These are phyloP conservation scores for Hsuehochloa calcarea DNA, from an alignment of 176 grass and related monocot species.

Conservation along the genomic window DNA sequence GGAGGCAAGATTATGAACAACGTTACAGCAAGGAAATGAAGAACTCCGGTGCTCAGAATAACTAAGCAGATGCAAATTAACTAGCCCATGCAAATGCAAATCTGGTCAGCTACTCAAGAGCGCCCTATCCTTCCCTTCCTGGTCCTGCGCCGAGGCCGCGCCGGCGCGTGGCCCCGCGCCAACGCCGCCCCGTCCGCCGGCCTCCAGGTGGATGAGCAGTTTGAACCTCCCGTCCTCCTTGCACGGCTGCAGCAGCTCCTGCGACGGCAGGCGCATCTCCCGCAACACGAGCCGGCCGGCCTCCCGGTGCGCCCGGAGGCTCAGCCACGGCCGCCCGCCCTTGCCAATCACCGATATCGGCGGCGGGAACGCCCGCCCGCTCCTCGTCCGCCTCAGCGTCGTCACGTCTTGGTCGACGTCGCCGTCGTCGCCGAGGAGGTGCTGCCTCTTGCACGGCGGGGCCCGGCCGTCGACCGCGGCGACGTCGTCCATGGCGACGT, in stretches of 20 bases:
- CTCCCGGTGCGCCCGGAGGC: conserved; percentile 50
- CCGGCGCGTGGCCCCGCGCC: neutral
- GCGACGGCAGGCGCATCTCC: conserved; percentile 65
- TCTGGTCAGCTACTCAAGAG: conserved; percentile 16
- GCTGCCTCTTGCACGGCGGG: conserved; percentile 4
- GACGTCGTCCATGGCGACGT: conserved; percentile 36
- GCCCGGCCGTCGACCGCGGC: neutral
- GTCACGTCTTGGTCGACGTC: neutral
- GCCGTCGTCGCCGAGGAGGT: neutral
- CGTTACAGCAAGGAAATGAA: conserved; percentile 3
- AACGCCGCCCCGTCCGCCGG: neutral
- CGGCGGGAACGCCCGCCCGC: conserved; percentile 52
- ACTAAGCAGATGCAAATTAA: neutral
- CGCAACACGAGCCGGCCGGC: conserved; percentile 55
- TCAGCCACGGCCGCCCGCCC: conserved; percentile 59
- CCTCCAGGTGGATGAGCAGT: conserved; percentile 51
- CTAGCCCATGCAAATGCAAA: neutral
- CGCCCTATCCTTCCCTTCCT: neutral
- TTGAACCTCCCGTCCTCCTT: conserved; percentile 68
- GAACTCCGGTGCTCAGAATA: neutral
- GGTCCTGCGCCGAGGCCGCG: neutral
- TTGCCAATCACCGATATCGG: conserved; percentile 68
- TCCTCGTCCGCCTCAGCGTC: conserved; percentile 41
- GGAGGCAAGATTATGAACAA: conserved; percentile 31
- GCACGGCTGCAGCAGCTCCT: conserved; percentile 58